Evolutionary conservation across 2,329 filamentous ascomycete species (phyloP).

Genomic region (Ophiosphaerella narmari): DNA sequence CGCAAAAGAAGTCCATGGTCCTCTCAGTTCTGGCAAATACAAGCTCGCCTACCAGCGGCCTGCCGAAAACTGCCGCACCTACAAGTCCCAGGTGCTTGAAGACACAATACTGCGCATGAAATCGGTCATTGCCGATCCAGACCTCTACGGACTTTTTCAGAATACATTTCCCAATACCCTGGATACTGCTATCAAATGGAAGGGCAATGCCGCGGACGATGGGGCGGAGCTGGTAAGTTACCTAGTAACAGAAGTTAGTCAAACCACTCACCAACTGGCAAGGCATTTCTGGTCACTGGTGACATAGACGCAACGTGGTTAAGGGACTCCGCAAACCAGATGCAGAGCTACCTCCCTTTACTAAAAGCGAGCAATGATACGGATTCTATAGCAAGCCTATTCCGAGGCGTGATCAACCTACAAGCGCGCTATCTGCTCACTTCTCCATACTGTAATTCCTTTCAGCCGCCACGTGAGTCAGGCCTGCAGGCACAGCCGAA

Average conservation of each 20-base stretch:
- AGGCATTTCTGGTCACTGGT: slow-evolving; percentile 59
- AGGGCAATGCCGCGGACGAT: slow-evolving; percentile 62
- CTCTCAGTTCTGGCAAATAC: slow-evolving; percentile 51
- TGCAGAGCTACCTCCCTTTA: slow-evolving; percentile 70
- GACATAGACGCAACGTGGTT: slow-evolving; percentile 64
- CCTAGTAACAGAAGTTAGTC: no score
- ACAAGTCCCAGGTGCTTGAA: slow-evolving; percentile 52
- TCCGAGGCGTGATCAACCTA: slow-evolving; percentile 72
- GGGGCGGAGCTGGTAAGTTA: slow-evolving; percentile 52
- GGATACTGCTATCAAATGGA: slow-evolving; percentile 74
- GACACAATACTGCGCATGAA: slow-evolving; percentile 42
- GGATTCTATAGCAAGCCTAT: slow-evolving; percentile 68
- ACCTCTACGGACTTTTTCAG: slow-evolving; percentile 71
- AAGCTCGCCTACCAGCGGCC: slow-evolving; percentile 54
- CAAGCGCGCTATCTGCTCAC: slow-evolving; percentile 70
- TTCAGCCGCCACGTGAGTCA: slow-evolving; percentile 57
- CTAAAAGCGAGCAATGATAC: slow-evolving; percentile 59
- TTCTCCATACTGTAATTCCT: slow-evolving; percentile 60
- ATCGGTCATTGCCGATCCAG: slow-evolving; percentile 54
- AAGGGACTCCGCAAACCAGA: slow-evolving; percentile 66
- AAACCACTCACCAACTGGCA: no score
- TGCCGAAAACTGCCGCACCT: slow-evolving; percentile 51
- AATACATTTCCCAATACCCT: slow-evolving; percentile 77
- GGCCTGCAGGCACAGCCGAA: slow-evolving; percentile 48
- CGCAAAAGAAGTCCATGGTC: slow-evolving; percentile 47